Base-by-base conservation (phyloP, 1,284 basidiomycete species). In the Sporisorium scitamineum region DNA sequence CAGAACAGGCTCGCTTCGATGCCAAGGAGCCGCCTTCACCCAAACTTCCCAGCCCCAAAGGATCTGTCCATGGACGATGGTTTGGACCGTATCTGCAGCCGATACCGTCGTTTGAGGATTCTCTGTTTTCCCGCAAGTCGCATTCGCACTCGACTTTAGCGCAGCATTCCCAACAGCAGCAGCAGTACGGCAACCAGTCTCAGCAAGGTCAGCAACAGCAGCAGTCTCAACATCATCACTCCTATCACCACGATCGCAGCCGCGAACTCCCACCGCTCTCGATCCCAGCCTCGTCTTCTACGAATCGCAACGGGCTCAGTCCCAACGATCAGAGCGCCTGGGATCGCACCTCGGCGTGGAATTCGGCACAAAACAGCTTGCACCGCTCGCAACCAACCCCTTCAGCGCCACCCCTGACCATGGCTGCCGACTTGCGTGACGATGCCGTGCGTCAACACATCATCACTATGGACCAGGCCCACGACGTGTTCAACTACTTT, bases 61-160 rank as follows among this genome's bases (percentile, higher is more conserved):
- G 72, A 0, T 59, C 59, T 9, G 59, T 70, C 3, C 66, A 70
- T n/a, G 72, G 66, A 51, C 52, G 72, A 48, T 75, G 72, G 72
- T 67, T 70, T n/a, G 72, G 72, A 1, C 72, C 72, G 8, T 75
- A 75, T 34, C 44, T 75, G 14, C 72, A 75, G 47, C 63, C 66
- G 1, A 66, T 75, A 11, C 62, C 66, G 32, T 54, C 62, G 18
- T 58, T 72, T 24, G 63, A 72, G 27, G 64, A 67, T 16, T 67
- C 69, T 1, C 27, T 71, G 20, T 71, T 71, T 29, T 45, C 69
- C 5, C 54, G 59, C 9, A 71, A 71, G 42, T 52, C 54, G 5
- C 44, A 47, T 14, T 56, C 58, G 50, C 68, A 58, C 20, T 29
- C 54, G 13, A 9, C 24, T 20, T 45, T 44, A 18, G 48, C 54